These are phyloP conservation scores for Colletotrichum truncatum DNA, from an alignment of 2,329 filamentous ascomycete genomes.

Conservation along the genomic window DNA sequence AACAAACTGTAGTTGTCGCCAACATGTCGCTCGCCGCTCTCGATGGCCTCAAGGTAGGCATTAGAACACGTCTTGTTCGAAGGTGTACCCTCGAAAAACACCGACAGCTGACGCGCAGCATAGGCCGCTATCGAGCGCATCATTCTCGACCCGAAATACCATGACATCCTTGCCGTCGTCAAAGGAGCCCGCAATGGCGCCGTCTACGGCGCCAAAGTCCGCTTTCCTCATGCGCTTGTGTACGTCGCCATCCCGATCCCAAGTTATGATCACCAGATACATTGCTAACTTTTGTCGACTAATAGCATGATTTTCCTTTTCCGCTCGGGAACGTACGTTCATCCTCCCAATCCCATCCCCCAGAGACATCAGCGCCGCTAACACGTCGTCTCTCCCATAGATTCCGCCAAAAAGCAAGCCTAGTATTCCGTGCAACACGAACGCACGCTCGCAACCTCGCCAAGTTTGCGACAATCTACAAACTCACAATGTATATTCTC, in stretches of 20 bases:
- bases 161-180: conserved; percentile 83
- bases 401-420: conserved; percentile 77
- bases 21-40: conserved; percentile 29
- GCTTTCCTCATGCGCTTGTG: conserved; percentile 97
- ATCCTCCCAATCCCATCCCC: conserved; percentile 10
- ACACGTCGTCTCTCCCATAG: conserved; percentile 47
- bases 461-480: conserved; percentile 92
- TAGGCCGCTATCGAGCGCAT: conserved; percentile 79
- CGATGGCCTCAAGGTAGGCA: conserved; percentile 27
- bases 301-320: conserved; percentile 94
- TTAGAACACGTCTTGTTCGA: not conserved
- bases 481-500: conserved; percentile 79
- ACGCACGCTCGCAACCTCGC: conserved; percentile 93
- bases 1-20: not conserved
- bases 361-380: not conserved
- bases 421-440: conserved; percentile 86
- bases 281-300: not conserved
- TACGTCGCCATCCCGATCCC: conserved; percentile 43
- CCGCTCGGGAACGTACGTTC: conserved; percentile 83
- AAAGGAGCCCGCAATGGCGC: conserved; percentile 97
- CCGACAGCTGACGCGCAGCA: not conserved
- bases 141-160: conserved; percentile 83
- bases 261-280: not conserved
- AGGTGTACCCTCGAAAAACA: not conserved
- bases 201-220: conserved; percentile 96